phyloP scores from a whole-genome alignment of 805 yeast species.

The Candida ponderosae region DNA sequence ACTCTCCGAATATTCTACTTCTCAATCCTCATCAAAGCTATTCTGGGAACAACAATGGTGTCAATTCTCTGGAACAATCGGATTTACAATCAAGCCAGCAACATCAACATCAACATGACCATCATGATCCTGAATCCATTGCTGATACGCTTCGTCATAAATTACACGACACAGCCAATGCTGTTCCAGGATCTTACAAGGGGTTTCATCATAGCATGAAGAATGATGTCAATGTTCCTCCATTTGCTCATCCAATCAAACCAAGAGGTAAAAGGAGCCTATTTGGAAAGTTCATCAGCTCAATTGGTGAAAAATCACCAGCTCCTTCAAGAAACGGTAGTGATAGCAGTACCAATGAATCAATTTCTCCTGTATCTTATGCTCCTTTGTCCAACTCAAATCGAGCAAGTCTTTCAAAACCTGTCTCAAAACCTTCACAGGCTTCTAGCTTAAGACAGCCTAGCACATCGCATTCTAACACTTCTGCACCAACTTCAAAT shows the following conservation, averaged over 20 bases:
- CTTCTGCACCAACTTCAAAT: conserved; percentile 3
- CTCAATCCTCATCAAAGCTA: no score
- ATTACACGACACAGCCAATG: conserved; percentile 2
- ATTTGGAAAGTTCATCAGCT: conserved; percentile 20
- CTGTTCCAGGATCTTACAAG: conserved; percentile 17
- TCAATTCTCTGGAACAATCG: no score
- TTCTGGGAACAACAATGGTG: no score
- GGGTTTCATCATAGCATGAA: conserved; percentile 22
- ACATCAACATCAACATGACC: not conserved
- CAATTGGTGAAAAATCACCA: conserved; percentile 10
- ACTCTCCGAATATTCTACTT: not conserved
- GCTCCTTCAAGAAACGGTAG: not conserved
- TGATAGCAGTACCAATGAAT: conserved; percentile 8
- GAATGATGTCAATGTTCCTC: conserved; percentile 29
- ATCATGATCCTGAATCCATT: not conserved
- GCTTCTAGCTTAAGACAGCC: not conserved
- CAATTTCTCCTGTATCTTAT: conserved; percentile 8
- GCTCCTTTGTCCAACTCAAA: no score
- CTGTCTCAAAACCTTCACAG: not conserved
- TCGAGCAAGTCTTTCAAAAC: not conserved
- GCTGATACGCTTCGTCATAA: not conserved
- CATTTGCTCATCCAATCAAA: conserved; percentile 40
- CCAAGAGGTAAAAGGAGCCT: conserved; percentile 24
- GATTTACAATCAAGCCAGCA: no score
- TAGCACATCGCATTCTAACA: not conserved